Conservation (phyloP, 768 basidiomycete genomes). For the Tylopilus balloui region DNA sequence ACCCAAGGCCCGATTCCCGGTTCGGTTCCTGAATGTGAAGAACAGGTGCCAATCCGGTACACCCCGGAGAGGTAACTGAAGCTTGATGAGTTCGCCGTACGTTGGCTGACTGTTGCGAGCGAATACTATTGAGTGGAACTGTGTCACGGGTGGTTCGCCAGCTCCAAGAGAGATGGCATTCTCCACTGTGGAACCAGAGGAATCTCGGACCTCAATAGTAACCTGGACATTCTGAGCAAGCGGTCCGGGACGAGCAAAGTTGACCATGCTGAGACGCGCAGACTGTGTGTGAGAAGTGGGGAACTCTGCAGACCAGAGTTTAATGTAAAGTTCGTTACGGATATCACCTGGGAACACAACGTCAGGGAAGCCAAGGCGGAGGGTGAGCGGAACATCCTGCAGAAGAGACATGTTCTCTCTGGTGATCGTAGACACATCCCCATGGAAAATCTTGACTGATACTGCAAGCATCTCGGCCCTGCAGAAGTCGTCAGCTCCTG, state of each 20-base stretch:
- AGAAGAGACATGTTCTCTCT: conserved; percentile 82
- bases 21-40: conserved; percentile 85
- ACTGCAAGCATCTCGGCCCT: conserved; percentile 88
- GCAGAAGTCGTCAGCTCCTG: conserved; percentile 2
- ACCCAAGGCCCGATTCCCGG: conserved; percentile 44
- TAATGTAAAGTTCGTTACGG: conserved; percentile 95
- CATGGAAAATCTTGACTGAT: conserved; percentile 81
- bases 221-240: conserved; percentile 69
- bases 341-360: conserved; percentile 90
- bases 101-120: conserved; percentile 84
- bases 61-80: conserved; percentile 64
- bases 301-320: conserved; percentile 94
- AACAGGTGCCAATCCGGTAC: conserved; percentile 85
- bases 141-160: conserved; percentile 74
- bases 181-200: conserved; percentile 64
- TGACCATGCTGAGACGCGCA: conserved; percentile 53
- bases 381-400: conserved; percentile 74
- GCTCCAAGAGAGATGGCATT: conserved; percentile 76
- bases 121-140: conserved; percentile 90
- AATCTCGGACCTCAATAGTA: conserved; percentile 78
- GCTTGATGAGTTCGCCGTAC: conserved; percentile 89
- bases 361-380: conserved; percentile 91
- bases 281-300: conserved; percentile 47
- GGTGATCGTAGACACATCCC: conserved; percentile 69
- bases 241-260: conserved; percentile 56